These are phyloP conservation scores for Allium cepa DNA, from an alignment of 106 monocot species.

Conservation along the genomic window DNA sequence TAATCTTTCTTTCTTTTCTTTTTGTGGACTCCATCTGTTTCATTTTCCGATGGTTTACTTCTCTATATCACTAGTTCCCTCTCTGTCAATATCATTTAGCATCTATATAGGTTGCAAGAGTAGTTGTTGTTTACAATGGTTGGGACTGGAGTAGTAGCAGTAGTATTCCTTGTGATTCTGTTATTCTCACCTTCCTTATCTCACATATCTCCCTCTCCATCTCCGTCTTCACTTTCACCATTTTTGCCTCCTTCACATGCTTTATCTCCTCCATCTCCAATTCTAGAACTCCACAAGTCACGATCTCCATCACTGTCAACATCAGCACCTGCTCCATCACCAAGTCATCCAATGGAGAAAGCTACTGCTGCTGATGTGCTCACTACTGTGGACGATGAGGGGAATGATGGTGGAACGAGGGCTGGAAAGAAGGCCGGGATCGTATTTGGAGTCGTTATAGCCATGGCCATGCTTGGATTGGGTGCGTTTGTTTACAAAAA, in stretches of 20 bases:
- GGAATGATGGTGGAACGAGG: slow-evolving; percentile 24
- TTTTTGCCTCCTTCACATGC: background rate
- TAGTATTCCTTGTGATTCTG: background rate
- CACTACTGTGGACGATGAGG: slow-evolving; percentile 2
- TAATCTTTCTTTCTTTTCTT: too few relatives aligned
- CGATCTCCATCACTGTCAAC: slow-evolving; percentile 6
- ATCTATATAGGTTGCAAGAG: too few relatives aligned
- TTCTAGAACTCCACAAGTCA: background rate
- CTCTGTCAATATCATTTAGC: too few relatives aligned
- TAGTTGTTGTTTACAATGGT: too few relatives aligned
- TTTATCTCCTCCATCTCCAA: background rate
- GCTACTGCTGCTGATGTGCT: background rate
- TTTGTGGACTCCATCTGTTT: too few relatives aligned
- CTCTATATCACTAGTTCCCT: too few relatives aligned
- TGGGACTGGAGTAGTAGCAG: too few relatives aligned
- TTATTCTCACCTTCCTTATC: background rate
- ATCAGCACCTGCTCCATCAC: background rate
- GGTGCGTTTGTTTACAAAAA: slow-evolving; percentile 58
- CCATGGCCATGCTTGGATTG: slow-evolving; percentile 24
- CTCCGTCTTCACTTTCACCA: background rate
- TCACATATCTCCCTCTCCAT: background rate
- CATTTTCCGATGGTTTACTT: too few relatives aligned
- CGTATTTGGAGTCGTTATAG: slow-evolving; percentile 32
- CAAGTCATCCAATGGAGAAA: slow-evolving; percentile 10
- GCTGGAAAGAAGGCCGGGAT: slow-evolving; percentile 51